Conservation (phyloP, 768 basidiomycete genomes). For the Suillus alpinus region DNA sequence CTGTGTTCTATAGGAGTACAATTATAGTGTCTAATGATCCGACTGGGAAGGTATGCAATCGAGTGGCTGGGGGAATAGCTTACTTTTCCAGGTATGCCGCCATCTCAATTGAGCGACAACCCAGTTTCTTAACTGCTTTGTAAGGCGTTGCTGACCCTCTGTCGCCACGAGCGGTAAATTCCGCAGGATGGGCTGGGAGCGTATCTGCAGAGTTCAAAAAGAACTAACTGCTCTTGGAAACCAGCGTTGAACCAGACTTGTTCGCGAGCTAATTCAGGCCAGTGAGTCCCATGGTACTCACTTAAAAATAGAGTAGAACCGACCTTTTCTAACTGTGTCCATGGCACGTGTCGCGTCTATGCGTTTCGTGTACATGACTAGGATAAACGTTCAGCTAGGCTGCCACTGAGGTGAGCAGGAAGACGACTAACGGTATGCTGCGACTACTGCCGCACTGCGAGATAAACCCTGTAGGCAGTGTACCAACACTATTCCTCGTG, state of each 20-base stretch:
- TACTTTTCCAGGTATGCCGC: slow-evolving; percentile 12
- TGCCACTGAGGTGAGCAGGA: background rate
- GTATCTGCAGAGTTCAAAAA: slow-evolving; percentile 74
- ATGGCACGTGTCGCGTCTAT: slow-evolving; percentile 58
- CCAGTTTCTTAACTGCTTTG: slow-evolving; percentile 21
- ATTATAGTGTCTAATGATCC: slow-evolving; percentile 17
- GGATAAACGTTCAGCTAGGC: slow-evolving; percentile 12
- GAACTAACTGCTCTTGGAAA: slow-evolving; percentile 74
- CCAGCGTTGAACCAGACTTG: slow-evolving; percentile 80
- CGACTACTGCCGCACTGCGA: slow-evolving; percentile 66
- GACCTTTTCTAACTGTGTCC: slow-evolving; percentile 59
- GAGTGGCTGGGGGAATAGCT: slow-evolving; percentile 13
- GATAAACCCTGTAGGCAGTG: slow-evolving; percentile 68
- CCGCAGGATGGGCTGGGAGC: slow-evolving; percentile 57
- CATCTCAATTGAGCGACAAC: slow-evolving; percentile 9
- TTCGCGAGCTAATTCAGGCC: slow-evolving; percentile 51
- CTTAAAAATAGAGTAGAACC: slow-evolving; percentile 12
- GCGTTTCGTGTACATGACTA: slow-evolving; percentile 68
- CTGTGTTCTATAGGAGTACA: slow-evolving; percentile 10
- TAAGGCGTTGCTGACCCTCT: slow-evolving; percentile 49
- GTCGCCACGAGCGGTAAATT: slow-evolving; percentile 66
- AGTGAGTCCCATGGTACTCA: slow-evolving; percentile 7
- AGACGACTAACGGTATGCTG: slow-evolving; percentile 64
- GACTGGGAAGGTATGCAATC: slow-evolving; percentile 15
- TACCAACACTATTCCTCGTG: slow-evolving; percentile 62